Percentiles rank a stretch among this genome's conserved stretches.
Conservation (phyloP, 2,329 filamentous ascomycete species). For the Annulohypoxylon truncatum region DNA sequence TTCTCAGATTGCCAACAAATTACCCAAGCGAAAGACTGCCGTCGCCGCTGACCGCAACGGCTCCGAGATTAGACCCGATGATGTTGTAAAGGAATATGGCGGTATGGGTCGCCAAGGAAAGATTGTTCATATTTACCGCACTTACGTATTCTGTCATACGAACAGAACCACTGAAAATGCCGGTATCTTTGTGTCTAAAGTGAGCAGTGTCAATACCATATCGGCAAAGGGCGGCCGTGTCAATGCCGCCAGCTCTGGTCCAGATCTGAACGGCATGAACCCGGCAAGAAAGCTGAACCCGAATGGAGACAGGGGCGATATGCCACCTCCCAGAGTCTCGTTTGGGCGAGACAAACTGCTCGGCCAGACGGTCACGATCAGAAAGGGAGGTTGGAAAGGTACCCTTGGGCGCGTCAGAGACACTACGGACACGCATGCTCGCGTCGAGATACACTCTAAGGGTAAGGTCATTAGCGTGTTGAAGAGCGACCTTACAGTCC, state of each 20-base stretch:
- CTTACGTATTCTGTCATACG: slow-evolving; percentile 91
- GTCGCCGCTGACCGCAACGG: slow-evolving; percentile 94
- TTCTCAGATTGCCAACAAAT: slow-evolving; percentile 90
- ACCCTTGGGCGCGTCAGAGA: slow-evolving; percentile 96
- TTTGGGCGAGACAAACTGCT: slow-evolving; percentile 86
- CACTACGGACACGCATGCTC: slow-evolving; percentile 84
- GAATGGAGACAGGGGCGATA: slow-evolving; percentile 63
- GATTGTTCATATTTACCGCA: slow-evolving; percentile 93
- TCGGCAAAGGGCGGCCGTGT: slow-evolving; percentile 93
- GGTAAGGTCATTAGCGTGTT: slow-evolving; percentile 88
- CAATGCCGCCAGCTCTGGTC: slow-evolving; percentile 68
- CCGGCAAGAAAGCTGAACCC: slow-evolving; percentile 82
- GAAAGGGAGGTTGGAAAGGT: slow-evolving; percentile 90
- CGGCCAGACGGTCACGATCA: slow-evolving; percentile 90
- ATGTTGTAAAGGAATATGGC: slow-evolving; percentile 89
- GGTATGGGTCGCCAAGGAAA: slow-evolving; percentile 88
- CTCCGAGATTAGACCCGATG: slow-evolving; percentile 90
- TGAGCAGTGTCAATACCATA: slow-evolving; percentile 86
- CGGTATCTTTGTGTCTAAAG: slow-evolving; percentile 87
- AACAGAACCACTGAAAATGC: slow-evolving; percentile 86
- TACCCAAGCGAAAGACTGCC: slow-evolving; percentile 83
- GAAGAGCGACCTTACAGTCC: slow-evolving; percentile 84
- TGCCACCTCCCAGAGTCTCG: slow-evolving; percentile 76
- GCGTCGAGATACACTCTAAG: slow-evolving; percentile 94
- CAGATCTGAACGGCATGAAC: slow-evolving; percentile 92